These are phyloP conservation scores for Saccharomyces hybrid DNA, from an alignment of 1,139 yeast genomes.

Conservation along the genomic window DNA sequence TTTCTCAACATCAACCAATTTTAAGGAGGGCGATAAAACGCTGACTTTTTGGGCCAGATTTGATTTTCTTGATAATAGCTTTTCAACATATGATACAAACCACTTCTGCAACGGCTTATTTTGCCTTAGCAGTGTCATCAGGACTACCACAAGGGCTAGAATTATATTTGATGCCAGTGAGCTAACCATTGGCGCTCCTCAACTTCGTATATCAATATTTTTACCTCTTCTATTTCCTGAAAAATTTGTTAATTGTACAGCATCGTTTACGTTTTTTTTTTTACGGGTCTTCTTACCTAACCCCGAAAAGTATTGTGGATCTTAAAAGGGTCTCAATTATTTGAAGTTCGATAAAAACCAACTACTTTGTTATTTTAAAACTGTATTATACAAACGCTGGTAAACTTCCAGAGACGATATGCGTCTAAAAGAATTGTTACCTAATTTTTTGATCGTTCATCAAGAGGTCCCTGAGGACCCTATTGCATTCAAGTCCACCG, in stretches of 20 bases:
- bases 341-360: not conserved
- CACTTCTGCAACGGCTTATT: conserved; percentile 18
- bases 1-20: not conserved
- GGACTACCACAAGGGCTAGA: not conserved
- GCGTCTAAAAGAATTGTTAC: not conserved
- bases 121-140: conserved; percentile 19
- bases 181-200: not conserved
- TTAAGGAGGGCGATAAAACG: not conserved
- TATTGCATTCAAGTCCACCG: conserved; percentile 7
- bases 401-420: not conserved
- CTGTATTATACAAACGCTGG: not conserved
- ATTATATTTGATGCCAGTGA: not conserved
- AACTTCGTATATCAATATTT: not conserved
- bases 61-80: not conserved
- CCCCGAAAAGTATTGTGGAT: not conserved
- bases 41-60: not conserved
- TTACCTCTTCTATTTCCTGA: not conserved
- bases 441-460: conserved; percentile 6
- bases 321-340: not conserved
- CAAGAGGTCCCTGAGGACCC: conserved; percentile 9
- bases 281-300: not conserved
- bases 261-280: conserved; percentile 1
- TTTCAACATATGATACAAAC: conserved; percentile 12
- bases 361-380: not conserved
- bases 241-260: not conserved